phyloP scores from a whole-genome alignment of 2,329 filamentous ascomycete genomes.

The Hymenoscyphus infarciens region DNA sequence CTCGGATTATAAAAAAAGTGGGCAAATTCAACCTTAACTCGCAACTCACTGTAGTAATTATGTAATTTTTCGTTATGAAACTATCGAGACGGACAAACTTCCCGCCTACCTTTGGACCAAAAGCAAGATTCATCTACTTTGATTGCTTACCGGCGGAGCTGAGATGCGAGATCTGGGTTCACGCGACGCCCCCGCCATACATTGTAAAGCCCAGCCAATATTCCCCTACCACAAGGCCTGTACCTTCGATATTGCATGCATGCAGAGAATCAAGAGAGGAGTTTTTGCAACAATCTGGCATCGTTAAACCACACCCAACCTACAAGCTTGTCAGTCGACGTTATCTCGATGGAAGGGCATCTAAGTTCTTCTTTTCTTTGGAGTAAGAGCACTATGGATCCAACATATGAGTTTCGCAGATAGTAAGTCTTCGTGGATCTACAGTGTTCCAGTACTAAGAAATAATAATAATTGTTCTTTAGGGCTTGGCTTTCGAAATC shows the following conservation, averaged over 20 bases:
- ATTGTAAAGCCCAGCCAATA: background rate
- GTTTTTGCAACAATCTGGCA: background rate
- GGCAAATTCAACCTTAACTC: too few relatives aligned
- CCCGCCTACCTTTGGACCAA: background rate
- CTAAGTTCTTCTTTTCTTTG: too few relatives aligned
- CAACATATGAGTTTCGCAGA: too few relatives aligned
- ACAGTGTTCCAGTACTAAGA: too few relatives aligned
- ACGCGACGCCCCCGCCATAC: background rate
- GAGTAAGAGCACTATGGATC: too few relatives aligned
- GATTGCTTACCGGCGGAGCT: background rate
- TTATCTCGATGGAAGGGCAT: too few relatives aligned
- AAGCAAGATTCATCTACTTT: background rate
- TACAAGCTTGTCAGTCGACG: background rate
- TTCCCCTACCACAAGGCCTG: background rate
- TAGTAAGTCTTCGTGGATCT: too few relatives aligned
- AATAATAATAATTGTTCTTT: too few relatives aligned
- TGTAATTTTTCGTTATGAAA: too few relatives aligned
- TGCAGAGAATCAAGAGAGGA: background rate
- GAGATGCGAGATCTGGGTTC: background rate
- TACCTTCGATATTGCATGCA: background rate
- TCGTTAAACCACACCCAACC: background rate
- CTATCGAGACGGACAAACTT: background rate
- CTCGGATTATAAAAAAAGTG: too few relatives aligned
- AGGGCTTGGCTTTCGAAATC: too few relatives aligned
- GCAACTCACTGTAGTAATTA: too few relatives aligned